A percentile compares a stretch with the other conserved stretches of the same genome.
These are phyloP conservation scores for Ogataea saltuana DNA, from an alignment of 805 yeast genomes.

Conservation along the genomic window DNA sequence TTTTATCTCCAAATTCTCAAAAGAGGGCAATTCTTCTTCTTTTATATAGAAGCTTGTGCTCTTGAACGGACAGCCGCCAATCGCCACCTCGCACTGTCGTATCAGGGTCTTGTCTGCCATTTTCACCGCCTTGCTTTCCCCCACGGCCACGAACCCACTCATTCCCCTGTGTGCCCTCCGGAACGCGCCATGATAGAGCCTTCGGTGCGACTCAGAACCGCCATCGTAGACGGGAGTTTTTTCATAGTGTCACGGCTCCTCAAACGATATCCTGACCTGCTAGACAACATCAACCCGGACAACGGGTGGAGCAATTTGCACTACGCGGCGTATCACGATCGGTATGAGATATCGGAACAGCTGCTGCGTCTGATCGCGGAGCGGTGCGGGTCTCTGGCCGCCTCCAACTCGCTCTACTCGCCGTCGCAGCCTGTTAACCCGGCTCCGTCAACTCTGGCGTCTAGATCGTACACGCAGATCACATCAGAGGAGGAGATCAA, in stretches of 20 bases:
- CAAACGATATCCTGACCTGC: slow-evolving; percentile 65
- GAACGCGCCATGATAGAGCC: slow-evolving; percentile 56
- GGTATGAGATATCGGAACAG: slow-evolving; percentile 52
- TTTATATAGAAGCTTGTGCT: no score
- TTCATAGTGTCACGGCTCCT: slow-evolving; percentile 64
- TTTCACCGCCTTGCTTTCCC: no score
- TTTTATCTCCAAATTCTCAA: no score
- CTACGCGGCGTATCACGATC: slow-evolving; percentile 75
- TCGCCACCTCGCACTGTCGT: no score
- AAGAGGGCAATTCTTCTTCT: no score
- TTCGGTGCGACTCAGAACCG: slow-evolving; percentile 62
- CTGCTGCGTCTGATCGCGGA: slow-evolving; percentile 23
- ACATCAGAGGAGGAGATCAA: slow-evolving; percentile 37
- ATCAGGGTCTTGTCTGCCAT: no score
- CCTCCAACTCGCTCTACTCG: slow-evolving; percentile 12
- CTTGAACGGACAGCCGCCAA: no score
- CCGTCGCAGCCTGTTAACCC: background rate
- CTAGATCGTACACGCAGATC: slow-evolving; percentile 30
- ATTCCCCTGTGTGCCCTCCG: no score
- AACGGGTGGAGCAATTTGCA: slow-evolving; percentile 86
- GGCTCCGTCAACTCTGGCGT: no score
- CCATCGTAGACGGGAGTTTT: slow-evolving; percentile 62
- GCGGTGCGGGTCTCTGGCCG: slow-evolving; percentile 19
- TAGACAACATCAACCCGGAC: slow-evolving; percentile 65
- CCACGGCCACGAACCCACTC: no score